Conservation (phyloP, 345 rosid genomes). For the Eutrema yunnanense region DNA sequence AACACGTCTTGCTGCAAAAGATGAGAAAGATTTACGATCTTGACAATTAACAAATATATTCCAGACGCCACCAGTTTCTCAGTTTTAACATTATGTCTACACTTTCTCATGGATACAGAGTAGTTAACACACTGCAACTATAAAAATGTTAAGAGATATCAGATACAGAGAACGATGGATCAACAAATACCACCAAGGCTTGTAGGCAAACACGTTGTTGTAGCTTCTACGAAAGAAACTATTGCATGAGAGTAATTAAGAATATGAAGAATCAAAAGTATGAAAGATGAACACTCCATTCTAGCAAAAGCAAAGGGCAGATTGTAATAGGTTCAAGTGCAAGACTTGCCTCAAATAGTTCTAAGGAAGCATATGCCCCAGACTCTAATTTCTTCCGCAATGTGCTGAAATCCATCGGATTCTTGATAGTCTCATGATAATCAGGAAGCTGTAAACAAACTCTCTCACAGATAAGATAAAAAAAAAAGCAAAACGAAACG, state of each 20-base stretch:
- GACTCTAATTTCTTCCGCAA: constrained; percentile 53
- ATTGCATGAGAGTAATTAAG: neutral
- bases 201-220: neutral
- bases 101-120: neutral
- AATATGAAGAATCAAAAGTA: neutral
- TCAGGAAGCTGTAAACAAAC: constrained; percentile 73
- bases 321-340: neutral
- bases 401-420: constrained; percentile 88
- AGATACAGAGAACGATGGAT: neutral
- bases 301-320: neutral
- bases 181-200: neutral
- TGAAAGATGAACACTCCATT: neutral
- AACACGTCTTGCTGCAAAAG: constrained; percentile 62
- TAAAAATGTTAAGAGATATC: neutral
- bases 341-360: constrained; percentile 76
- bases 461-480: neutral
- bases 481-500: neutral
- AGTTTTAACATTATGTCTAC: neutral
- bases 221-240: neutral
- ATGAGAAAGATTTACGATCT: neutral
- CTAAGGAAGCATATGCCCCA: constrained; percentile 55
- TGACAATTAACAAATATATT: neutral
- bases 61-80: neutral
- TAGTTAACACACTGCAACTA: neutral
- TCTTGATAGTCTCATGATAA: constrained; percentile 63